A percentile compares a stretch with the other conserved stretches of the same genome.
Evolutionary conservation across 345 rosid species (phyloP).

Genomic region (Citrus mangshanensis): DNA sequence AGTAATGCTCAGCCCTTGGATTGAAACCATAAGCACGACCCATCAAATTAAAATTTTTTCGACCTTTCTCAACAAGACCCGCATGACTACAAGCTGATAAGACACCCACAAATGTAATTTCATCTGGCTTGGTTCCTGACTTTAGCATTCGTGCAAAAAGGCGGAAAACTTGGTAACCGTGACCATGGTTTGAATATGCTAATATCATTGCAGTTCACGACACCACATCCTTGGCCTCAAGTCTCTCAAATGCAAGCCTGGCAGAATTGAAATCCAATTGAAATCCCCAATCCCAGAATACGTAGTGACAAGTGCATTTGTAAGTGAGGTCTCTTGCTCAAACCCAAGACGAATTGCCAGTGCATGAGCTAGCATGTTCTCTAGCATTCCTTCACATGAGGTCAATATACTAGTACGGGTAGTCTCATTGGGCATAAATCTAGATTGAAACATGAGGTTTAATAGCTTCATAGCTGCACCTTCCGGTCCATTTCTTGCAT

Average conservation of each 20-base stretch:
- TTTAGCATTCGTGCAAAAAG: slow-evolving; percentile 33
- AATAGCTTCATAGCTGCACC: slow-evolving; percentile 32
- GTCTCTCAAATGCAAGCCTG: slow-evolving; percentile 27
- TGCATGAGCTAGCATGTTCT: slow-evolving; percentile 33
- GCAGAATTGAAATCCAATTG: slow-evolving; percentile 13
- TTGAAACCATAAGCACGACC: slow-evolving; percentile 23
- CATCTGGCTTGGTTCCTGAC: slow-evolving; percentile 37
- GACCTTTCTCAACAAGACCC: slow-evolving; percentile 34
- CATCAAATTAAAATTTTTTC: slow-evolving; percentile 31
- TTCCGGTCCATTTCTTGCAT: slow-evolving; percentile 32
- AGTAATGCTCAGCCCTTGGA: slow-evolving; percentile 41
- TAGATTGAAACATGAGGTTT: slow-evolving; percentile 25
- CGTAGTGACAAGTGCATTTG: slow-evolving; percentile 34
- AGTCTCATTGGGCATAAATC: slow-evolving; percentile 27
- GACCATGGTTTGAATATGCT: slow-evolving; percentile 43
- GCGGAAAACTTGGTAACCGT: slow-evolving; percentile 25
- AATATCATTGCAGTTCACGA: slow-evolving; percentile 45
- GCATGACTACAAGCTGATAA: slow-evolving; percentile 42
- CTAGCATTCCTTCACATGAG: slow-evolving; percentile 24
- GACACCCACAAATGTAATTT: slow-evolving; percentile 36
- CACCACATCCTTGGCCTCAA: slow-evolving; percentile 33
- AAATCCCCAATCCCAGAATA: slow-evolving; percentile 37
- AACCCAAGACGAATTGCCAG: slow-evolving; percentile 33
- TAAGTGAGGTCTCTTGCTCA: slow-evolving; percentile 23
- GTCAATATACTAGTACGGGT: slow-evolving; percentile 36